phyloP scores from a whole-genome alignment of 371 early-diverging fungal species.

The Umbelopsis sp. region DNA sequence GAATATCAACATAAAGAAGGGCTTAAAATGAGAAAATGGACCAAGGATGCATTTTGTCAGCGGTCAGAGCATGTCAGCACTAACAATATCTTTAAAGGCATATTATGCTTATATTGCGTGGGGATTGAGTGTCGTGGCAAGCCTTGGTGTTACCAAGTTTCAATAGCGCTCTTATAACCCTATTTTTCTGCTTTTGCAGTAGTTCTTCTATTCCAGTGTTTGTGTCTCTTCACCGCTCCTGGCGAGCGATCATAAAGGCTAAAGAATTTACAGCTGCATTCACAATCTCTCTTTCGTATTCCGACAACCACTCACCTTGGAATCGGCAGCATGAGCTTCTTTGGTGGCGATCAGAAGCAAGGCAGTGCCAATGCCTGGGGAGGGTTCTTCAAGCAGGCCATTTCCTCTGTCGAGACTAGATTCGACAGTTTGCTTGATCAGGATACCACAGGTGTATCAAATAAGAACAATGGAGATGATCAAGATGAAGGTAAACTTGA shows the following conservation, averaged over 20 bases:
- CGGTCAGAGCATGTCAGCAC: too few relatives aligned
- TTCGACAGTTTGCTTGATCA: constrained; percentile 80
- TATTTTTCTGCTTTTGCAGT: background rate
- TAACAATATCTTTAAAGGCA: too few relatives aligned
- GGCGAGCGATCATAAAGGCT: background rate
- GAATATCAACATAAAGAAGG: too few relatives aligned
- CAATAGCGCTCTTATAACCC: background rate
- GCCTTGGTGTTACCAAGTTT: background rate
- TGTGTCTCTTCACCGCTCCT: constrained; percentile 5
- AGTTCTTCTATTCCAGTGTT: background rate
- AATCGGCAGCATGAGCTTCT: constrained; percentile 20
- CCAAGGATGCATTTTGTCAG: too few relatives aligned
- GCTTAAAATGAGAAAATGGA: too few relatives aligned
- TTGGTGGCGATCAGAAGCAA: constrained; percentile 21
- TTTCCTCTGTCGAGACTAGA: constrained; percentile 77
- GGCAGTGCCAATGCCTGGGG: constrained; percentile 50
- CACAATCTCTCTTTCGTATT: constrained; percentile 15
- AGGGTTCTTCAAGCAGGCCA: constrained; percentile 74
- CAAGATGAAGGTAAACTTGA: constrained; percentile 14
- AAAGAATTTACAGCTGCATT: background rate
- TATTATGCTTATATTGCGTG: too few relatives aligned
- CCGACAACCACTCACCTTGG: constrained; percentile 18
- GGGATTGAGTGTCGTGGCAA: background rate
- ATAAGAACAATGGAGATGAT: background rate
- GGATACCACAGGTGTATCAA: constrained; percentile 17